These are phyloP conservation scores for Podospora comata DNA, from an alignment of 495 filamentous ascomycete genomes.

Conservation along the genomic window DNA sequence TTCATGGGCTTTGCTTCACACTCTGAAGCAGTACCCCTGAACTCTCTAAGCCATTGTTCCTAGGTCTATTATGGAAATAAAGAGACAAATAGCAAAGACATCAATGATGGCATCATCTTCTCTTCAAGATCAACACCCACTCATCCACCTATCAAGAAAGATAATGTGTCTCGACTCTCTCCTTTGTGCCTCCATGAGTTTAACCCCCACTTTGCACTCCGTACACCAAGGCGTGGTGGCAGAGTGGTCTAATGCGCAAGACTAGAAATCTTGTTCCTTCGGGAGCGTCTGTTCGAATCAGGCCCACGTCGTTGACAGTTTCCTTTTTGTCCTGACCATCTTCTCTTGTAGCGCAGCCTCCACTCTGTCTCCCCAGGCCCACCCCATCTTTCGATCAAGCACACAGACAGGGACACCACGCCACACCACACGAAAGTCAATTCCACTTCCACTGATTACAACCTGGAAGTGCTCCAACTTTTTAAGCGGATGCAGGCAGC, in stretches of 20 bases:
- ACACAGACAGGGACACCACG: no score
- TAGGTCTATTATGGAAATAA: no score
- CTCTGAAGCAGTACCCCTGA: no score
- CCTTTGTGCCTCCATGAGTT: neutral
- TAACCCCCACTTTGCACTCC: neutral
- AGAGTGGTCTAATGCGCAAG: constrained; percentile 27
- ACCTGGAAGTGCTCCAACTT: no score
- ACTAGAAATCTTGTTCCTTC: constrained; percentile 30
- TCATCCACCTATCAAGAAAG: no score
- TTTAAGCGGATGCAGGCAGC: neutral
- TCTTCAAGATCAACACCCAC: no score
- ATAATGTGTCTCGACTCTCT: neutral
- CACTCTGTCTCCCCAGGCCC: neutral
- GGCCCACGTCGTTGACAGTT: constrained; percentile 23
- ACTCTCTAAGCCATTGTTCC: no score
- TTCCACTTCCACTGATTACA: neutral
- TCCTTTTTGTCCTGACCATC: constrained; percentile 4
- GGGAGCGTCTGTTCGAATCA: constrained; percentile 29
- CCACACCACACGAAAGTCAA: neutral
- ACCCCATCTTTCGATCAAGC: no score
- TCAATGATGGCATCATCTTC: no score
- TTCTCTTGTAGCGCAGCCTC: neutral
- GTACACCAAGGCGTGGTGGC: constrained; percentile 18
- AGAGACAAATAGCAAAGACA: no score
- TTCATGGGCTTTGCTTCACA: no score